These are phyloP conservation scores for Aspergillus heteromorphus DNA, from an alignment of 495 filamentous ascomycete genomes.

Conservation along the genomic window DNA sequence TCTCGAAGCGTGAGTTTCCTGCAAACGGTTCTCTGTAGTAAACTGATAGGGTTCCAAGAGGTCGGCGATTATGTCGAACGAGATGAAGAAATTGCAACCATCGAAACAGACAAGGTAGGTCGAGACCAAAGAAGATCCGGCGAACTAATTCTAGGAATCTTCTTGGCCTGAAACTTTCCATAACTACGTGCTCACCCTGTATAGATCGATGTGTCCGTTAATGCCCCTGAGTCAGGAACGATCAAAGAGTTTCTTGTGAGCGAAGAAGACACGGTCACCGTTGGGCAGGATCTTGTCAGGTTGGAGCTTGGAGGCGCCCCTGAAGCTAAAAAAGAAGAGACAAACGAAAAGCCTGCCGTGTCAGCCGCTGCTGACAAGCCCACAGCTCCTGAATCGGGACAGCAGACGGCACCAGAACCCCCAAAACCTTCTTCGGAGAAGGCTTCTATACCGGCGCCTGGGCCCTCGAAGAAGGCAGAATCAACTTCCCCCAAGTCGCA, in stretches of 20 bases:
- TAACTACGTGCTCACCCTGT: slow-evolving; percentile 7
- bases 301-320: slow-evolving; percentile 73
- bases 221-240: slow-evolving; percentile 85
- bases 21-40: not conserved
- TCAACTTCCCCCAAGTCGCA: slow-evolving; percentile 28
- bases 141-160: not conserved
- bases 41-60: slow-evolving; percentile 44
- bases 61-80: slow-evolving; percentile 91
- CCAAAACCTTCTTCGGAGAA: slow-evolving; percentile 17
- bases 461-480: slow-evolving; percentile 38
- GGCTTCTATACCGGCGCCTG: slow-evolving; percentile 29
- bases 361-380: slow-evolving; percentile 25
- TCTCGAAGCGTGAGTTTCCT: slow-evolving; percentile 64
- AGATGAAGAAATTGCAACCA: slow-evolving; percentile 97
- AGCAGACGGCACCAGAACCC: slow-evolving; percentile 35
- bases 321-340: slow-evolving; percentile 48
- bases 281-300: slow-evolving; percentile 86
- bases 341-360: slow-evolving; percentile 36
- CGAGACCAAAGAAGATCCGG: not conserved
- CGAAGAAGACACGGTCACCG: slow-evolving; percentile 92
- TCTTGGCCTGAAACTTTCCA: not conserved
- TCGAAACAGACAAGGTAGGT: slow-evolving; percentile 99
- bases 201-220: slow-evolving; percentile 92
- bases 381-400: slow-evolving; percentile 32
- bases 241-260: slow-evolving; percentile 89